These are phyloP conservation scores for Fusarium nisikadoi DNA, from an alignment of 2,329 filamentous ascomycete species.

Conservation along the genomic window DNA sequence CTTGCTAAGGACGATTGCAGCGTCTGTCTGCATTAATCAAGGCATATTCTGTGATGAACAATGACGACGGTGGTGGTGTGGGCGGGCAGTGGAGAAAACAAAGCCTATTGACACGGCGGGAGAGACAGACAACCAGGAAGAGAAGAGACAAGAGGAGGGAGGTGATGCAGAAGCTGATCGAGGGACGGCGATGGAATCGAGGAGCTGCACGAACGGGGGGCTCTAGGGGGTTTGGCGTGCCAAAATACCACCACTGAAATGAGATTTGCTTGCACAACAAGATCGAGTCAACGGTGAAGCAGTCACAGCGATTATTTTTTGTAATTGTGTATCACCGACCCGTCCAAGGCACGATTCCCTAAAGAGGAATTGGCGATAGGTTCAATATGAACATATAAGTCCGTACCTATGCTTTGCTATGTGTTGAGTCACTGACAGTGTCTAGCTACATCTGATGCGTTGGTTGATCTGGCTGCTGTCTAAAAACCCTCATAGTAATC, in stretches of 20 bases:
- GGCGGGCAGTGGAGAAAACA: constrained; percentile 23
- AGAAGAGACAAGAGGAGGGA: constrained; percentile 26
- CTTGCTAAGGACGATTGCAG: background rate
- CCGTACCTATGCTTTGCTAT: background rate
- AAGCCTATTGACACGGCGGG: constrained; percentile 4
- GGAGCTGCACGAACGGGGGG: constrained; percentile 23
- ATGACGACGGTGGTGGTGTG: constrained; percentile 30
- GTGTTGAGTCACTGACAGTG: background rate
- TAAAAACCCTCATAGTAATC: constrained; percentile 16
- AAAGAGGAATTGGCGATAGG: constrained; percentile 39
- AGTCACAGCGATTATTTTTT: constrained; percentile 6
- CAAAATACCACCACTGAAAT: constrained; percentile 28
- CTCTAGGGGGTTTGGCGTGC: constrained; percentile 12
- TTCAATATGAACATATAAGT: constrained; percentile 7
- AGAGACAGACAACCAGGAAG: constrained; percentile 9
- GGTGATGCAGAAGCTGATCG: constrained; percentile 26
- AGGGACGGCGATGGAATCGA: constrained; percentile 17
- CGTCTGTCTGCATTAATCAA: constrained; percentile 1
- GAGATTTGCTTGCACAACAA: constrained; percentile 15
- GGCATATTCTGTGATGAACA: constrained; percentile 2
- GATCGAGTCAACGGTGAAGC: constrained; percentile 1
- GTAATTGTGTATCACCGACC: constrained; percentile 21
- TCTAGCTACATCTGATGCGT: background rate
- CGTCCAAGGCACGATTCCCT: constrained; percentile 30
- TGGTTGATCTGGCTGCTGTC: background rate